Base-by-base conservation (phyloP, 1,284 basidiomycete species). In the Hypsizygus ulmarius region DNA sequence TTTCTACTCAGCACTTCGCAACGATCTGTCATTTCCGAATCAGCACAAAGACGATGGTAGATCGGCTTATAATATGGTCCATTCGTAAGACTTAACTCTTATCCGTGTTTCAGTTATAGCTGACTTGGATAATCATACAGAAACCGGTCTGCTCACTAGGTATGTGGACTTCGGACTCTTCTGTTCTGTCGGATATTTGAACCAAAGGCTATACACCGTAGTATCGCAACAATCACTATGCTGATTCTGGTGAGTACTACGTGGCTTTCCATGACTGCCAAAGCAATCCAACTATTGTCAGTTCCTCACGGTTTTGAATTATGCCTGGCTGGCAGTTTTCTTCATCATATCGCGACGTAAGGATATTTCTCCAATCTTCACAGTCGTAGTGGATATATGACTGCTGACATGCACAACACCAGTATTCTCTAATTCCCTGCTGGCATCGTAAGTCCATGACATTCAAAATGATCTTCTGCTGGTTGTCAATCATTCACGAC, bases 361-460 rank as follows among this genome's bases (percentile, higher is more conserved):
- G 43, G 40, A n/a, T n/a, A n/a, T n/a, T n/a, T n/a, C n/a, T n/a
- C n/a, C n/a, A n/a, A 29, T 11, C 14, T 3, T 12, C 3, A 25
- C 21, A 25, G 21, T 18, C 14, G 18, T 10, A 7, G 11, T 11
- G 3, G 28, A 5, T 11, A n/a, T 40, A 16, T 27, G 0, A 1
- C 18, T 39, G 12, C 7, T 39, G 32, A 42, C 15, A 48, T 19
- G 8, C 18, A n/a, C 40, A 10, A 12, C 4, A 15, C 10, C 37
- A 45, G 48, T 50, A 11, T 45, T 50, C 28, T 32, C 43, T 7
- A 45, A 49, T 29, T 44, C 48, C 10, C 35, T 50, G 21, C 19
- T 50, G 38, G 37, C 48, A 12, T 45, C 43, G 48, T 50, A 44
- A 18, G 48, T 14, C 37, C 16, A 32, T 9, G 5, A 2, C 14